Conservation (phyloP, 139 green algal genomes). For the Pleodorina starrii region DNA sequence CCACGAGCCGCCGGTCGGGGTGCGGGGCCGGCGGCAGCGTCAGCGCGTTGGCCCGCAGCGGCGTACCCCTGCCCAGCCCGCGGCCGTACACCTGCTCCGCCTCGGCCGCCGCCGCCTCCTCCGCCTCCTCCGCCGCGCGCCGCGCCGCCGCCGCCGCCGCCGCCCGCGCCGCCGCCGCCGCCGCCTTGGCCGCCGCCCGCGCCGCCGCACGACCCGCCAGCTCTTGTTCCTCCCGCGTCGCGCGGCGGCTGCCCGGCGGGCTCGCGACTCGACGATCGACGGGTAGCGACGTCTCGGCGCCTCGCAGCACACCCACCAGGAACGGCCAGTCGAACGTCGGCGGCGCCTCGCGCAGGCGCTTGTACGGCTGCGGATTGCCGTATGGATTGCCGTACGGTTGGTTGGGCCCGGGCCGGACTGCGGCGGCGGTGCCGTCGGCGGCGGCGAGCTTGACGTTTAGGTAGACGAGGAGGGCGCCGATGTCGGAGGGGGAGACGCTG, state of each 20-base stretch:
- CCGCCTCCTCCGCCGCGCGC: background rate
- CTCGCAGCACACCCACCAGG: conserved; percentile 31
- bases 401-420: background rate
- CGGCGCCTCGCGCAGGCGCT: background rate
- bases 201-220: background rate
- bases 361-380: background rate
- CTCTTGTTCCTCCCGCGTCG: background rate
- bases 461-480: conserved; percentile 38
- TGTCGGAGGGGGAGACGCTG: background rate
- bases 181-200: background rate
- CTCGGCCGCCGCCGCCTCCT: background rate
- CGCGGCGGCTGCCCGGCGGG: background rate
- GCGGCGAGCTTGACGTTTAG: conserved; percentile 25
- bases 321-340: conserved; percentile 39
- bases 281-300: conserved; percentile 17
- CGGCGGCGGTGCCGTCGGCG: background rate
- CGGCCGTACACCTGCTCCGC: background rate
- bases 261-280: background rate
- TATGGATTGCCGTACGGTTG: conserved; percentile 44
- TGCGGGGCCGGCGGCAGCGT: conserved; percentile 29
- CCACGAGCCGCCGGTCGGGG: conserved; percentile 30
- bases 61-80: background rate
- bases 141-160: background rate
- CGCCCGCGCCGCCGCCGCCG: background rate
- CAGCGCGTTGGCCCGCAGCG: background rate